Conservation (phyloP, 2,329 filamentous ascomycete genomes). For the Capronia americana region DNA sequence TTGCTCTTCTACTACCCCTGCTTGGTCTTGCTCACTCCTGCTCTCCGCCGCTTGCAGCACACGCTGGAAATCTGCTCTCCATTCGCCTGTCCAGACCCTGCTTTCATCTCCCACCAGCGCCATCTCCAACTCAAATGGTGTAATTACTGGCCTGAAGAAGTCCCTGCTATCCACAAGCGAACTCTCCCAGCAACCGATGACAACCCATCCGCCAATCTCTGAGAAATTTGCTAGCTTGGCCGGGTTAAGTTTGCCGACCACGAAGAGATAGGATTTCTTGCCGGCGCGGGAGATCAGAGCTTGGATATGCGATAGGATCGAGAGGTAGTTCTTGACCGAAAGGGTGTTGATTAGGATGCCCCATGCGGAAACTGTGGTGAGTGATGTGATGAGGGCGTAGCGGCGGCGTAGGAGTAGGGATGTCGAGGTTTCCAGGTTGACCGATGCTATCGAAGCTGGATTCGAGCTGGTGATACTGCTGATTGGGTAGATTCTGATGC, state of each 20-base stretch:
- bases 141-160: conserved; percentile 88
- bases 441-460: conserved; percentile 34
- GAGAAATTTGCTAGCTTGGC: conserved; percentile 97
- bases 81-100: conserved; percentile 83
- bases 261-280: conserved; percentile 95
- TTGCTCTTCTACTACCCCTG: not conserved
- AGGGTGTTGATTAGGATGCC: conserved; percentile 97
- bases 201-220: conserved; percentile 95
- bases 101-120: conserved; percentile 76
- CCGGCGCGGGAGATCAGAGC: conserved; percentile 75
- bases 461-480: conserved; percentile 73
- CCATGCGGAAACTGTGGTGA: conserved; percentile 82
- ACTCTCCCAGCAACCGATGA: conserved; percentile 98
- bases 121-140: conserved; percentile 88
- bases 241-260: conserved; percentile 94
- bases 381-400: conserved; percentile 82
- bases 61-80: conserved; percentile 84
- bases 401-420: conserved; percentile 75
- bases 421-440: conserved; percentile 57
- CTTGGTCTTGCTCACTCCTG: conserved; percentile 14
- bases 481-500: conserved; percentile 75
- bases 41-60: conserved; percentile 56
- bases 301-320: conserved; percentile 76
- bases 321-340: conserved; percentile 86
- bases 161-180: conserved; percentile 86